A percentile compares a stretch with the other conserved stretches of the same genome.
Evolutionary conservation across 306 rosid genomes (phyloP).

Genomic region (Malus asiatica): DNA sequence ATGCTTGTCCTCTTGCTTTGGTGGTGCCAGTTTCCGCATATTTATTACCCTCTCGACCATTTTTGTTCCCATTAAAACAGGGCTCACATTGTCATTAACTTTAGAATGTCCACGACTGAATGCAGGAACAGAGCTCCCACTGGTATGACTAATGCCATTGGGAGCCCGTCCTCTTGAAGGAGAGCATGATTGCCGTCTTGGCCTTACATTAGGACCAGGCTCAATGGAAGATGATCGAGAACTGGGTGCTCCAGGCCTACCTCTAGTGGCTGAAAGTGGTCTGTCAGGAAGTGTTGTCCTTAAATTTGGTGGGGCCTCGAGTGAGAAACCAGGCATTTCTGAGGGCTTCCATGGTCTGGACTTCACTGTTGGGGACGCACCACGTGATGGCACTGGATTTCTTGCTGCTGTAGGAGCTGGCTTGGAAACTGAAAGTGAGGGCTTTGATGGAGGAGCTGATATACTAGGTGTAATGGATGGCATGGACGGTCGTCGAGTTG

Average conservation of each 20-base stretch:
- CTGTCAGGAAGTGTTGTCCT: conserved; percentile 85
- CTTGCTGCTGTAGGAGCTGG: conserved; percentile 40
- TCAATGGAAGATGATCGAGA: conserved; percentile 85
- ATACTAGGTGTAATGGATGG: conserved; percentile 52
- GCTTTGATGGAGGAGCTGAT: conserved; percentile 44
- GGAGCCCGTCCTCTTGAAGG: conserved; percentile 87
- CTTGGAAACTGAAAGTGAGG: conserved; percentile 50
- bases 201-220: conserved; percentile 67
- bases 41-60: conserved; percentile 94
- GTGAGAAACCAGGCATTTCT: conserved; percentile 91
- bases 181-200: conserved; percentile 87
- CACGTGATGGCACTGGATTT: conserved; percentile 68
- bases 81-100: conserved; percentile 73
- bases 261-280: conserved; percentile 80
- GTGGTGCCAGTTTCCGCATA: conserved; percentile 88
- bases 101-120: conserved; percentile 56
- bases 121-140: conserved; percentile 93
- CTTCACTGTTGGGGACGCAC: conserved; percentile 79
- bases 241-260: conserved; percentile 93
- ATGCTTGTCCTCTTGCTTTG: conserved; percentile 72
- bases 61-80: conserved; percentile 70
- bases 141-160: conserved; percentile 52
- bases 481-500: conserved; percentile 72
- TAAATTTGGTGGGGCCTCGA: conserved; percentile 86
- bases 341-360: conserved; percentile 94